Base-by-base conservation (phyloP, 495 filamentous ascomycete species). In the Bathelium albidoporum region DNA sequence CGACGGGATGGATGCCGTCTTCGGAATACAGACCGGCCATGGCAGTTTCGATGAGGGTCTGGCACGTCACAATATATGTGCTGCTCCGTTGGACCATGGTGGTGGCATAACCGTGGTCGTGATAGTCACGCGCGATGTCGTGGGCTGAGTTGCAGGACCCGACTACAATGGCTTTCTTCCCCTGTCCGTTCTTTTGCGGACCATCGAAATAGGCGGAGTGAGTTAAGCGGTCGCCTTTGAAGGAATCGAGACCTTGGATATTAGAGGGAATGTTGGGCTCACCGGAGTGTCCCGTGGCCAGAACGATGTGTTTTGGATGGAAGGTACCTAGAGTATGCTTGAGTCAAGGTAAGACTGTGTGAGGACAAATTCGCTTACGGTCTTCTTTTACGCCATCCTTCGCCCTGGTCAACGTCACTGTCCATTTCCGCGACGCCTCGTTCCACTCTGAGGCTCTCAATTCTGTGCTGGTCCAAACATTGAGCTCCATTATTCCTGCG, bases 41-140 rank as follows among this genome's bases (percentile, higher is more conserved):
- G 1, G 79, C 65, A 43, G 87, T 78, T 14, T 82, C 74, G 18
- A 80, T 69, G 10, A 81, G 80, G 0, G 79, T 77, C 4, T 83
- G 72, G 16, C 80, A 83, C 0, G 82, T 81, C 7, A 91, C 73
- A 36, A 95, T 85, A 61, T 80, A 85, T 0, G 90, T 93, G 16
- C 84, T 83, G 0, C 85, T 87, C 20, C 90, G 83, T 76, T 95
- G 90, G 12, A 95, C 77, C 69, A 95, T 84, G 10, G 89, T 93
- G n/a, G 92, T 87, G n/a, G 87, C 79, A 66, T 88, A 88, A 1
- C 90, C 90, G 44, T 88, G 85, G 69, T 93, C 89, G 71, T 84
- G 85, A 69, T 80, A 93, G 67, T 93, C 87, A 70, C 93, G 88
- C 32, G 87, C 85, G 65, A 95, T 95, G 70, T 95, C 90, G 67